These are phyloP conservation scores for Russula sp. DNA, from an alignment of 768 basidiomycete genomes.

Conservation along the genomic window DNA sequence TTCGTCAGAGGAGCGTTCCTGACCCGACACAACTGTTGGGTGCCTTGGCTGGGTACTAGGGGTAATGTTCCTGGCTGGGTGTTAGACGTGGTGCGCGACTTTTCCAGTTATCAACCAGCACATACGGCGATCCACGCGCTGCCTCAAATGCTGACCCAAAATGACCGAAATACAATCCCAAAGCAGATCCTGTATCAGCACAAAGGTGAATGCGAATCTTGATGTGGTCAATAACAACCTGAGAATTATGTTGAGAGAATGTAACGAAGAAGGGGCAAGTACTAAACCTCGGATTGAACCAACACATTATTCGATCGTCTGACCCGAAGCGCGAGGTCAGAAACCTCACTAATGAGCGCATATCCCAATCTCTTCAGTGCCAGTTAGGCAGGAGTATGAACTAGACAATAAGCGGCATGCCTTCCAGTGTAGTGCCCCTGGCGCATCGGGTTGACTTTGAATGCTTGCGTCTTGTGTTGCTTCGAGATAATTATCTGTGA, in stretches of 20 bases:
- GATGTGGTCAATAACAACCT: constrained; percentile 55
- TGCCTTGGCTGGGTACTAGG: neutral
- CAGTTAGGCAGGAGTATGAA: neutral
- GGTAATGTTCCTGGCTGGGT: neutral
- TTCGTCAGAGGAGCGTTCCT: constrained; percentile 16
- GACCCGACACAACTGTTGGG: constrained; percentile 17
- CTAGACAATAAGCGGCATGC: constrained; percentile 35
- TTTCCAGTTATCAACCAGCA: neutral
- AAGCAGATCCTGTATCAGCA: constrained; percentile 64
- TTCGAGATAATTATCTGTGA: constrained; percentile 47
- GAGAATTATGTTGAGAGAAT: neutral
- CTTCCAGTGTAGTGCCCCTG: constrained; percentile 48
- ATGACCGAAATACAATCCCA: constrained; percentile 52
- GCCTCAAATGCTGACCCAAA: constrained; percentile 41
- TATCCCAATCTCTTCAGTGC: constrained; percentile 52
- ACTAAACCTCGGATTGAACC: constrained; percentile 9
- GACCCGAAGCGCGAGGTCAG: constrained; percentile 34
- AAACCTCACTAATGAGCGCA: constrained; percentile 58
- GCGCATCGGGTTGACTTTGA: constrained; percentile 1
- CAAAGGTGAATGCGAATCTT: constrained; percentile 61
- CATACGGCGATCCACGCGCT: constrained; percentile 28
- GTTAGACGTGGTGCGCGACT: neutral
- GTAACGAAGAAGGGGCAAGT: neutral
- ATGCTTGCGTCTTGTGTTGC: constrained; percentile 27
- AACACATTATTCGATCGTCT: constrained; percentile 4